Evolutionary conservation across 352 stramenopile species (phyloP), one percentile per base, ranked within the genome.

Genomic region (Pythium vanterpoolii): DNA sequence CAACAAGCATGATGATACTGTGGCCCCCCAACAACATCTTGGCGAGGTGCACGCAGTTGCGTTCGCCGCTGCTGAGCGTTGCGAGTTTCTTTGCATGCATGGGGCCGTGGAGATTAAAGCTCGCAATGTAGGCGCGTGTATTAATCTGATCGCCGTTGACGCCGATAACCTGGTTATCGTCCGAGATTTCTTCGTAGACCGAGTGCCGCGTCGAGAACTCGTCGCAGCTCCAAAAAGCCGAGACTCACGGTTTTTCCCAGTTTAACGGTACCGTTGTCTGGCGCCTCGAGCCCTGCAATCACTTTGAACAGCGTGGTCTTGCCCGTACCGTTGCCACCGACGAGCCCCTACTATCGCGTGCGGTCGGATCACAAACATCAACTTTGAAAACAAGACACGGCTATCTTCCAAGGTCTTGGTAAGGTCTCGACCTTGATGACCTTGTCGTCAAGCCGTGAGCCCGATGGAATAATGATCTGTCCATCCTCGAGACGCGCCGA

Each of bases 231-330:
- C 64, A 90, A 79, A 60, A 88, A 89, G 16, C 84, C 83, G 3
- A 94, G 50, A 36, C 77, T 85, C 57, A 91, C 86, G 2, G 83
- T 94, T 69, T 92, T 90, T 13, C 84, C 82, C 1, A 92, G 62
- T 52, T 81, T 77, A n/a, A 96, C 73, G 1, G 28, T 76, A 33
- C 89, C 95, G 7, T 80, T 71, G 67, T 98, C 95, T 19, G 79
- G 73, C 27, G 72, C 71, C 68, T 99, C 95, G 36, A 87, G 81
- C 4, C 91, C 96, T 14, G 98, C 82, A 39, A 99, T 78, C 50
- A 99, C 86, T 56, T 97, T 96, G 42, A 99, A 89, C 4, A 99
- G 75, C 27, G 97, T 99, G 46, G 75, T 96, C 72, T 99, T 99
- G 28, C 97, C 97, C 44, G 90, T 96, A 46, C 97, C 97, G 76